Percentiles rank a stretch among this genome's conserved stretches.
These are phyloP conservation scores for Elaeagnus macrophylla DNA, from an alignment of 306 rosid genomes.

Conservation along the genomic window DNA sequence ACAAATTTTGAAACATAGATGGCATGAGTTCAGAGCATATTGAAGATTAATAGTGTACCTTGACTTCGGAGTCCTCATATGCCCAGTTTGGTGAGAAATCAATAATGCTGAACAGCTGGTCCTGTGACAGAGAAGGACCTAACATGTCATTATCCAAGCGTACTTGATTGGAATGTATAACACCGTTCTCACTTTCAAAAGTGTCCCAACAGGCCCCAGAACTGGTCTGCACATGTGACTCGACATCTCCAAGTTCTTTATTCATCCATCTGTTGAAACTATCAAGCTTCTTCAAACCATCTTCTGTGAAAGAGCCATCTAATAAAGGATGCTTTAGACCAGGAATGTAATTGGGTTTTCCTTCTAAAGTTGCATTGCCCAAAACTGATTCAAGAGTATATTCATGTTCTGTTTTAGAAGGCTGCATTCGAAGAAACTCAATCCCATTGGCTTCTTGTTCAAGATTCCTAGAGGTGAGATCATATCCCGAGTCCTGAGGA, in stretches of 20 bases:
- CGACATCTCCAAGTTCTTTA: constrained; percentile 75
- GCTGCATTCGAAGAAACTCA: constrained; percentile 29
- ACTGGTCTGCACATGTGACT: constrained; percentile 44
- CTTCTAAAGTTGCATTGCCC: constrained; percentile 30
- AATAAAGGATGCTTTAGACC: constrained; percentile 31
- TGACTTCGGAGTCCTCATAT: constrained; percentile 48
- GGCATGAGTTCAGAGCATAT: constrained; percentile 9
- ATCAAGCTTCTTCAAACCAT: constrained; percentile 62
- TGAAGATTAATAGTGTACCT: constrained; percentile 38
- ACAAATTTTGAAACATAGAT: background rate
- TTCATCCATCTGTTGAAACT: constrained; percentile 85
- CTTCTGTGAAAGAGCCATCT: constrained; percentile 36
- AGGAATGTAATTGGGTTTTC: constrained; percentile 24
- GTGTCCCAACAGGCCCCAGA: constrained; percentile 56
- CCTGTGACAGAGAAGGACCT: constrained; percentile 66
- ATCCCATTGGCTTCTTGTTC: constrained; percentile 25
- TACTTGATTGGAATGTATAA: constrained; percentile 37
- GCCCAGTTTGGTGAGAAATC: constrained; percentile 86
- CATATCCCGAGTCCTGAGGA: constrained; percentile 21
- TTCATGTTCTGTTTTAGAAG: constrained; percentile 21
- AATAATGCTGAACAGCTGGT: constrained; percentile 72
- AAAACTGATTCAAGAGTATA: constrained; percentile 21
- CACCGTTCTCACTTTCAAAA: constrained; percentile 49
- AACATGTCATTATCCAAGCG: constrained; percentile 46
- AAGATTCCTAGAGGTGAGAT: constrained; percentile 21